These are phyloP conservation scores for Botrytis paeoniae DNA, from an alignment of 2,329 filamentous ascomycete species.

Conservation along the genomic window DNA sequence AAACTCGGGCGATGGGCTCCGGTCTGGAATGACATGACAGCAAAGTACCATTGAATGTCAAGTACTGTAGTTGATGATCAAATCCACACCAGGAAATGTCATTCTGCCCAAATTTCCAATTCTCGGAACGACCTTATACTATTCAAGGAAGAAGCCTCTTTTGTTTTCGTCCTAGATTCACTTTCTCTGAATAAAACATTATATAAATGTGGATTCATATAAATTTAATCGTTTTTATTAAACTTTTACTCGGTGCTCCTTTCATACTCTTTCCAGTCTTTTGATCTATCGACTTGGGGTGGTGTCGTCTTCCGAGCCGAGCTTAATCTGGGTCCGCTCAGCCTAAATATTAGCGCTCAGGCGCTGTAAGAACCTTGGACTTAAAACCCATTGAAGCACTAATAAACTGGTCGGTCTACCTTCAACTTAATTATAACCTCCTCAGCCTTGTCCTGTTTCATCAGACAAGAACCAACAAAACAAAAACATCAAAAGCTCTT, in stretches of 20 bases:
- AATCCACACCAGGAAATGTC: neutral
- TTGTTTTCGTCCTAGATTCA: neutral
- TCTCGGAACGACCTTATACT: neutral
- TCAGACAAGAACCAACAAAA: slow-evolving; percentile 6
- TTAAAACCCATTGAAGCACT: neutral
- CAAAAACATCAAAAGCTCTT: slow-evolving; percentile 9
- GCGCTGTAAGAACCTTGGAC: neutral
- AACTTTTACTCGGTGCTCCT: neutral
- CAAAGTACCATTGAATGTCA: neutral
- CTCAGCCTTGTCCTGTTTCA: neutral
- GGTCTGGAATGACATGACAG: slow-evolving; percentile 3
- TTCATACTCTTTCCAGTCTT: neutral
- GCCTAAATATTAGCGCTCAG: slow-evolving; percentile 13
- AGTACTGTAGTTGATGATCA: neutral
- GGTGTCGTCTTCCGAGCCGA: slow-evolving; percentile 10
- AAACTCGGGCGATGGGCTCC: neutral
- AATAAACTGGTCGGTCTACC: neutral
- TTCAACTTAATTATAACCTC: neutral
- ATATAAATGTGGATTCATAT: neutral
- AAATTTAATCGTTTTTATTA: neutral
- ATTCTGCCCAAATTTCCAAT: neutral
- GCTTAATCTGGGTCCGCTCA: slow-evolving; percentile 14
- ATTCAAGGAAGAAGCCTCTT: too few species aligned
- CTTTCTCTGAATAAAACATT: too few species aligned
- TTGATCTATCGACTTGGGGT: neutral